Evolutionary conservation across 768 basidiomycete species (phyloP).

Genomic region (Amanita inopinata): DNA sequence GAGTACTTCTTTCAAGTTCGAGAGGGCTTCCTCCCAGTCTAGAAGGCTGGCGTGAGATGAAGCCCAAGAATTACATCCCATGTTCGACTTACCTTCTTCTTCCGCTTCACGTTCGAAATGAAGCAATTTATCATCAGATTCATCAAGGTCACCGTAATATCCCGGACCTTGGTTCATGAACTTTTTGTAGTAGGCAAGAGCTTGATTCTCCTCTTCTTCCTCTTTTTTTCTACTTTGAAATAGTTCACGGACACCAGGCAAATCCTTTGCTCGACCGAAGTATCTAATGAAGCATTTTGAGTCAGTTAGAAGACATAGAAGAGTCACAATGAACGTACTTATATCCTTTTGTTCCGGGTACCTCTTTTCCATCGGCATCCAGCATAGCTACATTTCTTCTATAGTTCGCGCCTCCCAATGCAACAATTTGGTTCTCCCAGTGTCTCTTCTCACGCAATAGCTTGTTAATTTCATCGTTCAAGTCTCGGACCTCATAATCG

Average conservation of each 20-base stretch:
- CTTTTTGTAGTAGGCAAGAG: conserved; percentile 71
- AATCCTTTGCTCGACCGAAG: conserved; percentile 92
- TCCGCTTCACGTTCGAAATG: conserved; percentile 66
- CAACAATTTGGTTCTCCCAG: conserved; percentile 98
- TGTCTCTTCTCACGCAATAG: conserved; percentile 91
- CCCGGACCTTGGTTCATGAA: conserved; percentile 80
- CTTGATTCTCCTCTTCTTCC: conserved; percentile 81
- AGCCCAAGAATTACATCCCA: neutral
- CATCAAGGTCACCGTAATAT: conserved; percentile 91
- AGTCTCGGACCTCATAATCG: conserved; percentile 91
- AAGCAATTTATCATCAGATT: conserved; percentile 57
- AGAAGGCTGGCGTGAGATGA: conserved; percentile 4
- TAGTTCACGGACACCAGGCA: conserved; percentile 93
- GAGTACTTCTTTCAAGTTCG: conserved; percentile 43
- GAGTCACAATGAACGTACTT: conserved; percentile 47
- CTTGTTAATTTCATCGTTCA: conserved; percentile 98
- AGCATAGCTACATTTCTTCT: conserved; percentile 88
- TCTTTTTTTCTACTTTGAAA: conserved; percentile 81
- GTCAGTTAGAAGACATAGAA: neutral
- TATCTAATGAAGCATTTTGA: conserved; percentile 42
- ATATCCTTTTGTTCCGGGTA: conserved; percentile 95
- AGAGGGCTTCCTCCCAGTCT: conserved; percentile 63
- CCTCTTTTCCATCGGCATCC: conserved; percentile 92
- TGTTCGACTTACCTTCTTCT: conserved; percentile 47
- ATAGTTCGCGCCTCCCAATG: conserved; percentile 93